Conservation (phyloP, 208 protist genomes). For the Acanthamoeba castellanii region DNA sequence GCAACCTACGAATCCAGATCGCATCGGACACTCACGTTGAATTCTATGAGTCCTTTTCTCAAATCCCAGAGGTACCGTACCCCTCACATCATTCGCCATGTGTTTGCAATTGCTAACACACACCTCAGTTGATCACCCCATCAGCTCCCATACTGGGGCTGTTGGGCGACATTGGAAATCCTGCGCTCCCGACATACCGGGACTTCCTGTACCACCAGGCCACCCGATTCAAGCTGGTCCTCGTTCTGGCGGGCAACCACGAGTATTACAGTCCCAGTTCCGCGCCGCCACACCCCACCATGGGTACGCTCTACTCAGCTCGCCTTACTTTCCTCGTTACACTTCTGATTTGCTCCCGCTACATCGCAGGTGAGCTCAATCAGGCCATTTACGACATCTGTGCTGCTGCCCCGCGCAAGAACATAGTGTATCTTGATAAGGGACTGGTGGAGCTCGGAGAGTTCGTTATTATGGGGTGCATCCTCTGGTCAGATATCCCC, state of each 20-base stretch:
- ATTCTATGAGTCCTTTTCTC: background rate
- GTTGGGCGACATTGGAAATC: conserved; percentile 59
- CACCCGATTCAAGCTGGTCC: conserved; percentile 24
- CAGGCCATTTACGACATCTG: background rate
- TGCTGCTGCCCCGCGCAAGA: conserved; percentile 6
- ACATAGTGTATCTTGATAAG: conserved; percentile 38
- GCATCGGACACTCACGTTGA: conserved; percentile 43
- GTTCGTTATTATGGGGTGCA: conserved; percentile 52
- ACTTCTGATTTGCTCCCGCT: no score
- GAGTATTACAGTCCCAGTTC: conserved; percentile 45
- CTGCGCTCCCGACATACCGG: background rate
- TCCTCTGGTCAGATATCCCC: conserved; percentile 19
- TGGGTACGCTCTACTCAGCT: background rate
- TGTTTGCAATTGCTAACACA: no score
- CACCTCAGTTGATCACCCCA: background rate
- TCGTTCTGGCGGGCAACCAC: conserved; percentile 69
- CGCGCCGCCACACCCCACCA: conserved; percentile 32
- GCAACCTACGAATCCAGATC: conserved; percentile 36
- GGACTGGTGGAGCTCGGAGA: background rate
- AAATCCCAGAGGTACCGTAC: background rate
- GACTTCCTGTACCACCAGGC: conserved; percentile 51
- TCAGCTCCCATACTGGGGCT: conserved; percentile 52
- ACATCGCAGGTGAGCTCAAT: background rate
- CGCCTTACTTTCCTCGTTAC: background rate
- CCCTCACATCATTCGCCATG: background rate